Conservation (phyloP, 73 alveolate genomes). For the Paramecium sexaurelia region DNA sequence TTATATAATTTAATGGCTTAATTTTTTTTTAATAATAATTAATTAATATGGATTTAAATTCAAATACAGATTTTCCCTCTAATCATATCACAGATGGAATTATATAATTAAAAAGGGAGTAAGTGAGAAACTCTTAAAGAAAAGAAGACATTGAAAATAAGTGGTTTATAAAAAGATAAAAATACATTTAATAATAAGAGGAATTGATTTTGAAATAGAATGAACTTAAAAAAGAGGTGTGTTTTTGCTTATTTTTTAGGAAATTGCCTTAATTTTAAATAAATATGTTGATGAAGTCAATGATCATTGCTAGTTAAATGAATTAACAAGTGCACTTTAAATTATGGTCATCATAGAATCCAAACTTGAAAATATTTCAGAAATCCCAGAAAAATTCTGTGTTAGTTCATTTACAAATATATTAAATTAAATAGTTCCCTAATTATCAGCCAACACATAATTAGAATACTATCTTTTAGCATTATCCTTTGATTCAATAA, state of each 20-base stretch:
- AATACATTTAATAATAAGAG: not conserved
- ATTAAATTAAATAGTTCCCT: not conserved
- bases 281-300: not conserved
- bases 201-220: not conserved
- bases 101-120: not conserved
- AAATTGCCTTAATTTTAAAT: not conserved
- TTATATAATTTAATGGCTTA: not conserved
- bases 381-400: not conserved
- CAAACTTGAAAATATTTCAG: not conserved
- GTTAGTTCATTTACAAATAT: not conserved
- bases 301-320: not conserved
- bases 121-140: not conserved
- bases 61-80: not conserved
- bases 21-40: not conserved
- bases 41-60: not conserved
- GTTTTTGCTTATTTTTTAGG: not conserved
- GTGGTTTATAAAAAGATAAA: not conserved
- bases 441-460: not conserved
- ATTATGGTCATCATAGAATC: not conserved
- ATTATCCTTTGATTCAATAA: not conserved
- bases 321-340: not conserved
- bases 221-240: not conserved
- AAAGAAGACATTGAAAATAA: not conserved
- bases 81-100: not conserved
- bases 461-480: not conserved